phyloP scores from a whole-genome alignment of 352 stramenopile genomes.

The Phytophthora colocasiae region DNA sequence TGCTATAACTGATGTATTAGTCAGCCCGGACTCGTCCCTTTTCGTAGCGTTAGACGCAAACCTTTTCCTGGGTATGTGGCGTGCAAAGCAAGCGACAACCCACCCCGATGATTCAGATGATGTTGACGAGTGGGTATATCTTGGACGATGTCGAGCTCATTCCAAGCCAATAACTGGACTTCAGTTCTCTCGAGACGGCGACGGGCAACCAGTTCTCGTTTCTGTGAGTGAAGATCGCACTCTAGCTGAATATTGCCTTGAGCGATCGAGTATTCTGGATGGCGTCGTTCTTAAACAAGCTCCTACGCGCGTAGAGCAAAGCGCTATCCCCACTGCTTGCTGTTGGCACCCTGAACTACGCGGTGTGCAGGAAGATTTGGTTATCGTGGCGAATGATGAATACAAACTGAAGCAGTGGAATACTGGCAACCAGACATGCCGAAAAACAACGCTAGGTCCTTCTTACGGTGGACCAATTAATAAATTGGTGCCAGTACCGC shows the following conservation, averaged over 20 bases:
- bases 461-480: slow-evolving; percentile 92
- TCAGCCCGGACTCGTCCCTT: slow-evolving; percentile 74
- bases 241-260: slow-evolving; percentile 91
- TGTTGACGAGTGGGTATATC: slow-evolving; percentile 78
- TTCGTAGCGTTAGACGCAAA: slow-evolving; percentile 84
- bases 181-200: slow-evolving; percentile 82
- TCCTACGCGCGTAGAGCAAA: slow-evolving; percentile 86
- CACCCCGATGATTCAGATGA: slow-evolving; percentile 13
- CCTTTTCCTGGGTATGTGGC: slow-evolving; percentile 83
- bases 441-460: slow-evolving; percentile 90
- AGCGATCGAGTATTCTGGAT: slow-evolving; percentile 81
- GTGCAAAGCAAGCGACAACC: slow-evolving; percentile 46
- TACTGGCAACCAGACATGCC: slow-evolving; percentile 90
- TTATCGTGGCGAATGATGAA: slow-evolving; percentile 92
- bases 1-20: slow-evolving; percentile 79
- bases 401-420: slow-evolving; percentile 96
- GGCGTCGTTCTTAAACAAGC: slow-evolving; percentile 84
- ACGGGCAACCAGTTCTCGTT: slow-evolving; percentile 83
- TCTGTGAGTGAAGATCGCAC: slow-evolving; percentile 88
- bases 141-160: slow-evolving; percentile 82
- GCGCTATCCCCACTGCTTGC: slow-evolving; percentile 84
- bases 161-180: slow-evolving; percentile 87
- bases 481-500: slow-evolving; percentile 68
- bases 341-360: slow-evolving; percentile 90
- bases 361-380: slow-evolving; percentile 85